Base-by-base conservation (phyloP, 176 grass and related monocot species). In the Hyparrhenia diplandra region DNA sequence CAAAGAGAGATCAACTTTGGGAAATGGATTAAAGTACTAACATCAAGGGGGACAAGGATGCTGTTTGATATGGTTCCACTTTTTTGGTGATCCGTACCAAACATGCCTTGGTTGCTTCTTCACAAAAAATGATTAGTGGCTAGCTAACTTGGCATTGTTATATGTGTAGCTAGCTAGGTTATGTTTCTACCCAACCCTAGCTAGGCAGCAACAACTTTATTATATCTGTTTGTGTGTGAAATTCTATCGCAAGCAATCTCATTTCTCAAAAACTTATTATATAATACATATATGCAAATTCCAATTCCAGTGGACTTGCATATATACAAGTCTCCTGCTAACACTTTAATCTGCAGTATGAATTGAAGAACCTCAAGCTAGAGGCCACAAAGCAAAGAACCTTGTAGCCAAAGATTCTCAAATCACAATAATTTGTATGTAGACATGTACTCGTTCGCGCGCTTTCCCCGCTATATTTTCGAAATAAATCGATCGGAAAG, bases 31-130 rank as follows among this genome's bases (percentile, higher is more conserved):
- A 89, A 55, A 55, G 55, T 87, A 75, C 45, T 30, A 67, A 77
- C 64, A n/a, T n/a, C n/a, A 64, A 77, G 51, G 87, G 77, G 71
- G 52, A 51, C 78, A 90, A 43, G 55, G 60, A 74, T 90, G 81
- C 67, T 85, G 55, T 10, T 82, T 88, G 88, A 82, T 88, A 90
- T 84, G 81, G 80, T 71, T 83, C 78, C 65, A 59, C 78, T 85
- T 93, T 86, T 79, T 71, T 70, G 77, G 80, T 55, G 29, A 88
- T 73, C 85, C 85, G 85, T 93, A 83, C 91, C 71, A 75, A 87
- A 83, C 73, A 43, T 1, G 83, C 73, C 71, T 60, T 82, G 76
- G 85, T 88, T 88, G 85, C 52, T 81, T 64, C 77, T 65, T 43
- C 77, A 82, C 72, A 74, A 55, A 69, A 75, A 55, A 76, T 59